These are phyloP conservation scores for Candida sakaeoensis DNA, from an alignment of 805 yeast genomes.

Conservation along the genomic window DNA sequence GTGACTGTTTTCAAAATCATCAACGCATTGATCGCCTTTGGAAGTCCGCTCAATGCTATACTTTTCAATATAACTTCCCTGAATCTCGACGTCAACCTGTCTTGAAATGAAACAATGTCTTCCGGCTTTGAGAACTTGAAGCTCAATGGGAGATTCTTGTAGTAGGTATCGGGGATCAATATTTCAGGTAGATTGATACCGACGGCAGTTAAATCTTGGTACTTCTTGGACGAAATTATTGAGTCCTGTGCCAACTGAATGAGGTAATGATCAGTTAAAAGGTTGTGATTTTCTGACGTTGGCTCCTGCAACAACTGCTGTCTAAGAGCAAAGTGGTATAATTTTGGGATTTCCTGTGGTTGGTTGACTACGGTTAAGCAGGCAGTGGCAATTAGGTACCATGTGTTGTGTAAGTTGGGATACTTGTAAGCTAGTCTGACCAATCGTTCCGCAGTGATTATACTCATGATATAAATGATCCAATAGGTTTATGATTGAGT, in stretches of 20 bases:
- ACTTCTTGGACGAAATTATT: slow-evolving; percentile 35
- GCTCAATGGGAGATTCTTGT: slow-evolving; percentile 34
- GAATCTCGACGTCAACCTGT: slow-evolving; percentile 46
- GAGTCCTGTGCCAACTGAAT: slow-evolving; percentile 38
- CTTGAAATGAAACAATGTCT: slow-evolving; percentile 35
- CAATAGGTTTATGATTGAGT: too few relatives aligned
- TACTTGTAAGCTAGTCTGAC: slow-evolving; percentile 48
- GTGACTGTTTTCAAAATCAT: slow-evolving; percentile 61
- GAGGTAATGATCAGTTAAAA: slow-evolving; percentile 32
- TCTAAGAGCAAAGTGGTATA: slow-evolving; percentile 65
- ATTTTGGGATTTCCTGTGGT: slow-evolving; percentile 73
- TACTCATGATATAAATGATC: too few relatives aligned
- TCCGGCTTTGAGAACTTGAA: slow-evolving; percentile 30
- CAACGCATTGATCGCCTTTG: slow-evolving; percentile 78
- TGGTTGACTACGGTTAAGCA: slow-evolving; percentile 76
- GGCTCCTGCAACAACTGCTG: slow-evolving; percentile 37
- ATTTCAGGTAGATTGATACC: slow-evolving; percentile 42
- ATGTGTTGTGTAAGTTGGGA: slow-evolving; percentile 52
- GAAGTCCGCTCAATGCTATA: slow-evolving; percentile 78
- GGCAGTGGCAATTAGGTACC: slow-evolving; percentile 82
- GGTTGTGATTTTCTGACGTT: slow-evolving; percentile 15
- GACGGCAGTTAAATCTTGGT: slow-evolving; percentile 35
- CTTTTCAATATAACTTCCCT: slow-evolving; percentile 78
- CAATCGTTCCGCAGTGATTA: slow-evolving; percentile 54
- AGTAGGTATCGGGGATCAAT: slow-evolving; percentile 35